Base-by-base conservation (phyloP, 1,139 yeast genomes). In the Suhomyces bokatorum region DNA sequence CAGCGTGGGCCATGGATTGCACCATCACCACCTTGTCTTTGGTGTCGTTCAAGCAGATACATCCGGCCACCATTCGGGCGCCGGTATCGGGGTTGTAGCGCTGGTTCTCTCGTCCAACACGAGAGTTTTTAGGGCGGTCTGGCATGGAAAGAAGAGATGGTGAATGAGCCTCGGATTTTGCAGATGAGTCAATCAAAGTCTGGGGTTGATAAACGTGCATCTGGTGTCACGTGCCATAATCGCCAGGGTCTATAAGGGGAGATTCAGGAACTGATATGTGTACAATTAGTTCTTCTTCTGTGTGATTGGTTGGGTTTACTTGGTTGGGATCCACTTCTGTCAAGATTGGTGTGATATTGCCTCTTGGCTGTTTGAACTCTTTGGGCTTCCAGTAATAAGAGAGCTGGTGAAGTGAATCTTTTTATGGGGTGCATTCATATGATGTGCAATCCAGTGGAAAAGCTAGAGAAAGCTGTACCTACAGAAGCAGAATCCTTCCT, bases 21-120 rank as follows among this genome's bases (percentile, higher is more conserved):
- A 93, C 80, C 81, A 93, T 78, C 13, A 93, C 75, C 27, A 91
- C 88, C 55, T 81, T 78, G 32, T 75, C 75, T 48, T 74, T 77
- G 32, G 75, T 69, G 2, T 63, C 64, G 53, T 84, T 81, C 38
- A 93, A 65, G 33, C 93, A 84, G 10, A 93, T 79, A 54, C 96
- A 87, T 1, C 99, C 99, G 1, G 98, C 97, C 3, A 93, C 89
- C 57, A 93, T 67, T 27, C 98, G 71, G 0, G 96, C 90, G 1
- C 95, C 95, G 1, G 83, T 79, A 12, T 64, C 70, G 8, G 68
- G 66, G 48, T 70, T 72, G 52, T 73, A 74, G 35, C 75, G 54
- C 50, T 74, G 79, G 52, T 69, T 67, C 16, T 54, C 64, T 36
- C 76, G 55, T 1, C 76, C 77, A 3, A 58, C 63, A 34, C 76